These are phyloP conservation scores for Lepidium africanum DNA, from an alignment of 345 rosid genomes.

Conservation along the genomic window DNA sequence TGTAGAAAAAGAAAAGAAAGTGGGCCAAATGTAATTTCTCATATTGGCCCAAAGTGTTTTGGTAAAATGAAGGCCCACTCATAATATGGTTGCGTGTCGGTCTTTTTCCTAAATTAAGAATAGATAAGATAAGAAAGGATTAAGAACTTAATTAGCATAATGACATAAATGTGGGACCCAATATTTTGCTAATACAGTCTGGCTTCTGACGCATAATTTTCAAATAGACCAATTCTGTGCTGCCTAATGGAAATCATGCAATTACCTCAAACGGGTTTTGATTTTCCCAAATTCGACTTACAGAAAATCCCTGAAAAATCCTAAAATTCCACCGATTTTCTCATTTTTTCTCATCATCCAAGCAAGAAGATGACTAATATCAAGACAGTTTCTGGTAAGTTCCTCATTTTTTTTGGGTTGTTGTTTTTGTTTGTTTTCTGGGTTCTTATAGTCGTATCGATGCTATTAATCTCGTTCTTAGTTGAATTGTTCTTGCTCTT, in stretches of 20 bases:
- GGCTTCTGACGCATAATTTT: not conserved
- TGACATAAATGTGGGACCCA: not conserved
- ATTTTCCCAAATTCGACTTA: not conserved
- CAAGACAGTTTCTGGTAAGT: constrained; percentile 14
- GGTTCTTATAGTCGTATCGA: not conserved
- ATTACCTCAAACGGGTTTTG: not conserved
- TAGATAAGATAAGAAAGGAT: not conserved
- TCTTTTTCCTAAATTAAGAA: not conserved
- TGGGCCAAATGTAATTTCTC: not conserved
- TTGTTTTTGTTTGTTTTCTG: no score
- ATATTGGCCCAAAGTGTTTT: not conserved
- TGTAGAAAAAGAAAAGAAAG: no score
- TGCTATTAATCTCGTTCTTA: not conserved
- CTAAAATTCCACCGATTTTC: not conserved
- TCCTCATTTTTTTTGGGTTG: not conserved
- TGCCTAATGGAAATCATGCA: constrained; percentile 1
- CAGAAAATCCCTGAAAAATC: not conserved
- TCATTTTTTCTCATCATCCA: not conserved
- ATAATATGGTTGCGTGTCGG: not conserved
- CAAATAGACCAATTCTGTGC: constrained; percentile 11
- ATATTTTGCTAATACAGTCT: constrained; percentile 10
- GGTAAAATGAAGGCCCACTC: not conserved
- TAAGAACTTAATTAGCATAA: constrained; percentile 10
- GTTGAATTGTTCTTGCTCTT: not conserved
- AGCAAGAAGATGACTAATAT: constrained; percentile 12